These are phyloP conservation scores for Hansfordia pulvinata DNA, from an alignment of 2,329 filamentous ascomycete species.

Conservation along the genomic window DNA sequence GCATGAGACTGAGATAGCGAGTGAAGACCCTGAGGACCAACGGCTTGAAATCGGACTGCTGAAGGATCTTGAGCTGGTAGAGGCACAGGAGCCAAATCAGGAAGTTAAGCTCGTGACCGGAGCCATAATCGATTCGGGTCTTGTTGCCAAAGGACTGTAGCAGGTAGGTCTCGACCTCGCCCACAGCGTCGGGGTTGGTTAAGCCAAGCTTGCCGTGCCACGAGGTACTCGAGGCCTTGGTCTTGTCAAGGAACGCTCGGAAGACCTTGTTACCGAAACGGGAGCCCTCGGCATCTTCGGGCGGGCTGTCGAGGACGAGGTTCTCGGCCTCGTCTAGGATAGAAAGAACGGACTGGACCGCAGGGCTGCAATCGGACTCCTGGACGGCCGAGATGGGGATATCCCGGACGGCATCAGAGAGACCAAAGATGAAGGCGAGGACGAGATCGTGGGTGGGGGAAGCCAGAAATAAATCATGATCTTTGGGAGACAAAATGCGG, in stretches of 20 bases:
- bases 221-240: conserved; percentile 35
- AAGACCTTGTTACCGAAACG: conserved; percentile 94
- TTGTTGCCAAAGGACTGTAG: conserved; percentile 75
- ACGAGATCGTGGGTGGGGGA: conserved; percentile 68
- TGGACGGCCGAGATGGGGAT: conserved; percentile 50
- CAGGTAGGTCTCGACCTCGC: conserved; percentile 71
- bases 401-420: conserved; percentile 70
- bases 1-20: conserved; percentile 78
- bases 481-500: conserved; percentile 66
- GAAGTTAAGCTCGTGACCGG: conserved; percentile 95
- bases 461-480: conserved; percentile 69
- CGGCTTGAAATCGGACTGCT: conserved; percentile 52
- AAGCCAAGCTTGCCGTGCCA: conserved; percentile 56
- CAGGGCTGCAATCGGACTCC: conserved; percentile 39
- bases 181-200: conserved; percentile 34
- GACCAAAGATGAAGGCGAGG: conserved; percentile 70
- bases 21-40: conserved; percentile 69
- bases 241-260: conserved; percentile 61
- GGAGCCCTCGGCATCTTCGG: conserved; percentile 75
- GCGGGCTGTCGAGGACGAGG: conserved; percentile 56
- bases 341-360: conserved; percentile 48
- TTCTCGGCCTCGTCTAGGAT: conserved; percentile 59
- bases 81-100: conserved; percentile 93
- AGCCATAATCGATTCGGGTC: conserved; percentile 86
- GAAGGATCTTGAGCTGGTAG: conserved; percentile 60